Conservation (phyloP, 345 rosid genomes). For the Noccaea bulbosa region DNA sequence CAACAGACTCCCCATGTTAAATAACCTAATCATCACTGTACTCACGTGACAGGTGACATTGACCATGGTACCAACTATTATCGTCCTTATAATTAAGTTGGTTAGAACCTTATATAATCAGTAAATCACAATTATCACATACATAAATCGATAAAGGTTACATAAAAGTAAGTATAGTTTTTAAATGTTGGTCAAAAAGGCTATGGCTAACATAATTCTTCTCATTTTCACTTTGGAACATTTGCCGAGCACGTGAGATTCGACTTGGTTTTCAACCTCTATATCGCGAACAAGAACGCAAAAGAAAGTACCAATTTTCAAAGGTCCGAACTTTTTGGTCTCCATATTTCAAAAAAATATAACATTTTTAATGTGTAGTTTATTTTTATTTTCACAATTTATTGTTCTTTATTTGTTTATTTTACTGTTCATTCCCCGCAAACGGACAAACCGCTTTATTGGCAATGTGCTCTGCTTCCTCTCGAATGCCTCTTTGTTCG, state of each 20-base stretch:
- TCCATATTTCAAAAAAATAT: background rate
- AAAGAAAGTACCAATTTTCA: background rate
- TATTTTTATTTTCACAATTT: background rate
- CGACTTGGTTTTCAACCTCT: background rate
- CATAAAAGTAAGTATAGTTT: constrained; percentile 6
- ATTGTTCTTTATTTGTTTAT: background rate
- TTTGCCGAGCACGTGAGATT: constrained; percentile 2
- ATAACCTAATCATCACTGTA: constrained; percentile 35
- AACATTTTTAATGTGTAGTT: background rate
- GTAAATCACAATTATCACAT: too few species aligned
- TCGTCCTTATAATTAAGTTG: background rate
- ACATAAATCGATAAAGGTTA: background rate
- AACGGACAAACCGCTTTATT: constrained; percentile 58
- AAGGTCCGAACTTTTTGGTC: constrained; percentile 7
- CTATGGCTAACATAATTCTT: background rate
- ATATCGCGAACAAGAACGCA: constrained; percentile 3
- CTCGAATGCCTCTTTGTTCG: constrained; percentile 31
- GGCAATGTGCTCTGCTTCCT: constrained; percentile 53
- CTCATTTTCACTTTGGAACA: background rate
- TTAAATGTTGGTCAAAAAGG: constrained; percentile 12
- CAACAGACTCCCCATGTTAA: background rate
- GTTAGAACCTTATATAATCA: too few species aligned
- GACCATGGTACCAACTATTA: constrained; percentile 29
- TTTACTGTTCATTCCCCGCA: constrained; percentile 32
- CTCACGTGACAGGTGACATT: constrained; percentile 50